These are phyloP conservation scores for Metschnikowia anglica DNA, from an alignment of 805 yeast species.

Conservation along the genomic window DNA sequence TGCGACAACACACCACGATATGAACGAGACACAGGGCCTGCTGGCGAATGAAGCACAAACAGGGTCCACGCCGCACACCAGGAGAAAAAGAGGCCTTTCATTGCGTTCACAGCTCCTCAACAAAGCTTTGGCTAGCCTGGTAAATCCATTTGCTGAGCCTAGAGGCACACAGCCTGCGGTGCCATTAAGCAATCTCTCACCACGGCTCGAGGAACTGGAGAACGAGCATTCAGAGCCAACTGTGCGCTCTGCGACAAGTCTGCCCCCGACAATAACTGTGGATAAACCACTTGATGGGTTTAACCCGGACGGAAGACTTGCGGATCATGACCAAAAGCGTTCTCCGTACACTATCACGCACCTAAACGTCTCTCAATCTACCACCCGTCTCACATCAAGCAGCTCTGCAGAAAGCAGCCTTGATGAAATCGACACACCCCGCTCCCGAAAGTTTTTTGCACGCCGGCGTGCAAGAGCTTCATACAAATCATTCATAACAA, in stretches of 20 bases:
- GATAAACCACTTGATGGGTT: constrained; percentile 7
- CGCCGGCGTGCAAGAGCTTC: constrained; percentile 14
- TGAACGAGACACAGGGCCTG: background rate
- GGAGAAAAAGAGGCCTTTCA: constrained; percentile 64
- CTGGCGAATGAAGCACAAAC: background rate
- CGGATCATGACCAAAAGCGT: constrained; percentile 5
- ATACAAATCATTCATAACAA: constrained; percentile 34
- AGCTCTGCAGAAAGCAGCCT: constrained; percentile 8
- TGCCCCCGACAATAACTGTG: constrained; percentile 11
- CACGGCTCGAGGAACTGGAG: constrained; percentile 7
- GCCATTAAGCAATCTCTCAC: constrained; percentile 5
- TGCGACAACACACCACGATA: no score
- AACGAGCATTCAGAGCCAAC: constrained; percentile 9
- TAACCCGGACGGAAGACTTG: no score
- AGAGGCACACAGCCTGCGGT: constrained; percentile 12
- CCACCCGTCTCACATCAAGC: constrained; percentile 14
- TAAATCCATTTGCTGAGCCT: constrained; percentile 25
- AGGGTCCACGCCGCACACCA: constrained; percentile 20
- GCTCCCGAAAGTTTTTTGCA: constrained; percentile 8
- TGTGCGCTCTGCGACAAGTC: background rate
- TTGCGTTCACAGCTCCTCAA: constrained; percentile 64
- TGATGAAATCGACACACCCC: constrained; percentile 4
- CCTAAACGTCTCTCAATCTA: constrained; percentile 11
- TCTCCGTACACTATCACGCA: constrained; percentile 8
- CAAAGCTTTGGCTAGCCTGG: constrained; percentile 31